These are phyloP conservation scores for Salvia hispanica DNA, from an alignment of 257 asterid species.

Conservation along the genomic window DNA sequence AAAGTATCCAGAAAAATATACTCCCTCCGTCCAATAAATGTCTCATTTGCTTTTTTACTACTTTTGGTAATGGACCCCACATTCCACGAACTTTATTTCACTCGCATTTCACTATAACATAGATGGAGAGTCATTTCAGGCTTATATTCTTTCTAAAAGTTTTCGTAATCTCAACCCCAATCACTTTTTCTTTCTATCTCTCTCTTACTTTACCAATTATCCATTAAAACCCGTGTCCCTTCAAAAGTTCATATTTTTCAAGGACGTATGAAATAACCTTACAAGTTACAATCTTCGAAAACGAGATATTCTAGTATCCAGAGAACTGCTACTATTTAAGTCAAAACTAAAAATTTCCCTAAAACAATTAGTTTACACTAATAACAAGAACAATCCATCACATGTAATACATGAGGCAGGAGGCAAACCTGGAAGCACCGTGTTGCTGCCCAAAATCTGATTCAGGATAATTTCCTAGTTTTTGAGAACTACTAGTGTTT, in stretches of 20 bases:
- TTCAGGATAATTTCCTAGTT: constrained; percentile 52
- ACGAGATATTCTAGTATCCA: neutral
- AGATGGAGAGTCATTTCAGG: neutral
- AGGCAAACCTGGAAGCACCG: constrained; percentile 72
- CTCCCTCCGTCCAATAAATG: neutral
- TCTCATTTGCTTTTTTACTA: no score
- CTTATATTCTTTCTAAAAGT: constrained; percentile 6
- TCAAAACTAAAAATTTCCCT: constrained; percentile 15
- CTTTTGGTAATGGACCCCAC: no score
- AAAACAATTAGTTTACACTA: neutral
- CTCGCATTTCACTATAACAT: neutral
- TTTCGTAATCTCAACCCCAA: neutral
- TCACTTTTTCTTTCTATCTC: neutral
- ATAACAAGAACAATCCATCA: neutral
- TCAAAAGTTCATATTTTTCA: no score
- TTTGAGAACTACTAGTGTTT: constrained; percentile 51
- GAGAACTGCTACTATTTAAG: neutral
- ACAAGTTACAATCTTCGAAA: constrained; percentile 6
- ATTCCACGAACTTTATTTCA: no score
- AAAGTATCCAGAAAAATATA: constrained; percentile 4
- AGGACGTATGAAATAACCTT: neutral
- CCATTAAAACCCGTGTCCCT: no score
- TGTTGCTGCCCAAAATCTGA: constrained; percentile 60
- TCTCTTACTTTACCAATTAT: no score
- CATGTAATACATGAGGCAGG: constrained; percentile 3